Base-by-base conservation (phyloP, 1,284 basidiomycete species). In the Irpex sp. region DNA sequence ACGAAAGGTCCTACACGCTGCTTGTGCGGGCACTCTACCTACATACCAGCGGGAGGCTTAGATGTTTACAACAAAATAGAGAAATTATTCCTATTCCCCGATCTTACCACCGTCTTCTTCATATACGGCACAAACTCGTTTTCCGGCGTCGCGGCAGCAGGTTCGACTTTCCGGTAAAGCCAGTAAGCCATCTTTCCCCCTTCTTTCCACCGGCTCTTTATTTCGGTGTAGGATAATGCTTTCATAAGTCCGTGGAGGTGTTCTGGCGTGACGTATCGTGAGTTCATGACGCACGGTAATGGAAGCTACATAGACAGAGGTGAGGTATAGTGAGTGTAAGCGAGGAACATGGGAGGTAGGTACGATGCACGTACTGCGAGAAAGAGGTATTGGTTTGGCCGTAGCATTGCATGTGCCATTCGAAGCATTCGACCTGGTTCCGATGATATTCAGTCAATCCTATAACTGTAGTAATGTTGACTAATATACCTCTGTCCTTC, bases 61-160 rank as follows among this genome's bases (percentile, higher is more conserved):
- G 21, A 26, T 26, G 21, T 26, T 26, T 59, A 75, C 31, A 85
- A 64, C 36, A 86, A 62, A 49, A 95, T 86, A 62, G 81, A 79
- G 71, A 95, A 95, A 74, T 95, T 95, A 73, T 96, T 95, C 69
- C 89, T 82, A 71, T 62, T 82, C 0, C 92, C 92, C 61, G 82
- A 78, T 17, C 85, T 79, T 59, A 91, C 74, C 1, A 88, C 78
- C 2, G 59, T 71, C 75, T 93, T 94, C 77, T 81, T 88, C 52
- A 71, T 64, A 64, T 86, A 87, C 2, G 65, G 68, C 40, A 72
- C 48, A 8, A 51, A 44, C 19, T 58, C 69, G 4, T 66, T 68
- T 8, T 57, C 59, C 58, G 15, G 44, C 59, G 17, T 64, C 36
- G 17, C 62, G 61, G n/a, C 15, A 15, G 8, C 47, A 36, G 17